Evolutionary conservation across 805 yeast species (phyloP), one percentile per base, ranked within the genome.

Genomic region (Saturnispora quitensis): DNA sequence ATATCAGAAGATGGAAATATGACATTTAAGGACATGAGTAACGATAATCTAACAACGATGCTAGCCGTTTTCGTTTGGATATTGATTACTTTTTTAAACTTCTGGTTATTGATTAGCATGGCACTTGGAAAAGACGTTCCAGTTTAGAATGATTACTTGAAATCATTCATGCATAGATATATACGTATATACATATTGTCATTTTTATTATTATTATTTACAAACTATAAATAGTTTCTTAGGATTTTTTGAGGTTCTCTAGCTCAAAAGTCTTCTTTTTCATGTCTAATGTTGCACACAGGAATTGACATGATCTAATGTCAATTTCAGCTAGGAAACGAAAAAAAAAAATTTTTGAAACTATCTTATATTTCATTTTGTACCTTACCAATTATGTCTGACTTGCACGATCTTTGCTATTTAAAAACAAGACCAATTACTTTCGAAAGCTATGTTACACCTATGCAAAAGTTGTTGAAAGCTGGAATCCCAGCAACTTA

Each of bases 401-500:
- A 82, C 48, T 64, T 85, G 40, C 93, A 85, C 63, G 83, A 82
- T 45, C 69, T 84, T 38, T 84, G 81, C 64, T 72, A 61, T 46
- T 76, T 75, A 55, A 67, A 59, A 22, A 59, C 48, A 5, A 66
- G 86, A 28, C 91, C 91, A 2, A 72, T 86, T 20, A 63, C 72
- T 1, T 54, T 62, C 2, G 71, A 65, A 2, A 50, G 52, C 0
- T 77, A 81, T 58, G 48, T 80, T n/a, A 67, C 60, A 0, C 66
- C 72, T 9, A 65, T 88, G 44, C 71, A 69, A 43, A 65, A 59
- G 46, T 77, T 70, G 56, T 67, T 87, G 54, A 69, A 73, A 45
- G 72, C 73, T 25, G 95, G 95, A 2, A 80, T 88, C 13, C 95
- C 96, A 6, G 77, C 95, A 1, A 88, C 95, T 0, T 85, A 87